Conservation (phyloP, 2,329 filamentous ascomycete species). For the Nothophaeocryptopus gaeumannii region DNA sequence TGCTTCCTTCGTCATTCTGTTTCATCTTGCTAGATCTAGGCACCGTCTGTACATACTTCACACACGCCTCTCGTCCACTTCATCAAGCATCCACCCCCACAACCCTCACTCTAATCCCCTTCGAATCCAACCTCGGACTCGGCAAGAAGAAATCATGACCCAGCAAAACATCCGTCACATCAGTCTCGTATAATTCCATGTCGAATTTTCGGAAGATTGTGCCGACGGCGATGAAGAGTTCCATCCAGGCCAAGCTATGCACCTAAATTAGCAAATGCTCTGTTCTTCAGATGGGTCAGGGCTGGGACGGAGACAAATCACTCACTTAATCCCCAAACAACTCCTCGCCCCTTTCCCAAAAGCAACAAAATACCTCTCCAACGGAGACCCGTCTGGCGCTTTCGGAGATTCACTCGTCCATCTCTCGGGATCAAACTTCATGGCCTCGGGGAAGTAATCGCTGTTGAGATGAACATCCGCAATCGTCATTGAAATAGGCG, state of each 20-base stretch:
- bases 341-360: slow-evolving; percentile 37
- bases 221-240: slow-evolving; percentile 25
- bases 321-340: slow-evolving; percentile 28
- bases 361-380: slow-evolving; percentile 37
- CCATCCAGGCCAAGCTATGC: slow-evolving; percentile 25
- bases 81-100: slow-evolving; percentile 5
- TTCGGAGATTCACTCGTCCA: slow-evolving; percentile 32
- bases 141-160: slow-evolving; percentile 23
- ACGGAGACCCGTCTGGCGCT: slow-evolving; percentile 14
- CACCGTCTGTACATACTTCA: too few species aligned
- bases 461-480: slow-evolving; percentile 34
- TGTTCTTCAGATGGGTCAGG: neutral
- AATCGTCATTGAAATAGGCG: slow-evolving; percentile 34
- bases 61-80: too few species aligned
- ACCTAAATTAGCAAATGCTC: neutral
- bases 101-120: slow-evolving; percentile 22
- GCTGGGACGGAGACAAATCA: neutral
- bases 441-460: slow-evolving; percentile 32
- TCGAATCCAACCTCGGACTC: slow-evolving; percentile 23
- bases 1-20: too few species aligned
- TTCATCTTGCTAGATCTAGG: too few species aligned
- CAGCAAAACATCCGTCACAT: slow-evolving; percentile 17
- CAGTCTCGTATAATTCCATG: slow-evolving; percentile 24
- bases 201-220: slow-evolving; percentile 21
- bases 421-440: slow-evolving; percentile 34